phyloP scores from a whole-genome alignment of 192 early-diverging fungal genomes.

The Thamnidium elegans region DNA sequence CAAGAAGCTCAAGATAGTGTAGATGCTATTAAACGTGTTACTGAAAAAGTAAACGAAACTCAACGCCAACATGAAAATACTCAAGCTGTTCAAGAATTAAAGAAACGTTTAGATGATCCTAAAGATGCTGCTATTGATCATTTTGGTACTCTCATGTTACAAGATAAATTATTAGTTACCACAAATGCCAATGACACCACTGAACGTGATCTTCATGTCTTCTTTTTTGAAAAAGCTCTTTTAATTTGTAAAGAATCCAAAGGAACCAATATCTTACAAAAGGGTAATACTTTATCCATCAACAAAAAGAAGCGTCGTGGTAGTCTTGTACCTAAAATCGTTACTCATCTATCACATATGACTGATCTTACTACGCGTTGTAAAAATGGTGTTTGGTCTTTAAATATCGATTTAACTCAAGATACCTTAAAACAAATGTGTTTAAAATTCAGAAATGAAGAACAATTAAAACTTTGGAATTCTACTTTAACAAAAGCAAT shows the following conservation, averaged over 20 bases:
- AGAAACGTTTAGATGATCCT: constrained; percentile 82
- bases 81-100: constrained; percentile 71
- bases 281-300: constrained; percentile 38
- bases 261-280: constrained; percentile 28
- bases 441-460: constrained; percentile 81
- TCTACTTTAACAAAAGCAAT: constrained; percentile 64
- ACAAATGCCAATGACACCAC: constrained; percentile 51
- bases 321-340: constrained; percentile 67
- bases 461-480: constrained; percentile 86
- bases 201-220: constrained; percentile 79
- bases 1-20: constrained; percentile 69
- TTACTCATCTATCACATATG: not conserved
- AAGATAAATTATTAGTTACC: constrained; percentile 43
- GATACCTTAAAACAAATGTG: constrained; percentile 20
- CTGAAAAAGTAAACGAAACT: constrained; percentile 89
- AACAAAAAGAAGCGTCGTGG: constrained; percentile 42
- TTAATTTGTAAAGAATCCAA: constrained; percentile 89
- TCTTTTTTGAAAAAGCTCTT: constrained; percentile 89
- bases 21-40: constrained; percentile 77
- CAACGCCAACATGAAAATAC: constrained; percentile 86
- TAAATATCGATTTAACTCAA: constrained; percentile 69
- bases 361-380: constrained; percentile 12
- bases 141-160: constrained; percentile 73
- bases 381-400: constrained; percentile 52
- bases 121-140: constrained; percentile 67